phyloP scores from a whole-genome alignment of 148 eudicot genomes.

The Camellia sinensis region DNA sequence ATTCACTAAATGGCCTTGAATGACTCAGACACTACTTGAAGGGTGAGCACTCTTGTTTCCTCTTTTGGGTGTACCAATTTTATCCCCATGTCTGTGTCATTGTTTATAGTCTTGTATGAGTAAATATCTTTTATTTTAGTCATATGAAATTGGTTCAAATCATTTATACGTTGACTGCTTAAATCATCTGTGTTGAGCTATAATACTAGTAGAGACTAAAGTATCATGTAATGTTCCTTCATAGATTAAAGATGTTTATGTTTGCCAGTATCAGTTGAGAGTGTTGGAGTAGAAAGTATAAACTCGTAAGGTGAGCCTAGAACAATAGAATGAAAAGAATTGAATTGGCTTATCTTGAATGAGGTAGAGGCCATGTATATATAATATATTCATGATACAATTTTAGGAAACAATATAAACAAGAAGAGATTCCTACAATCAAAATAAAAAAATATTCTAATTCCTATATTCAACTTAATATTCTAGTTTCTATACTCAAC shows the following conservation, averaged over 20 bases:
- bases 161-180: neutral
- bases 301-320: neutral
- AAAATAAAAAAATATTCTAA: too few relatives aligned
- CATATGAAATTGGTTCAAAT: neutral
- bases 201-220: neutral
- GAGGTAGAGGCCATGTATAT: too few relatives aligned
- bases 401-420: too few relatives aligned
- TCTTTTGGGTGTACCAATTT: neutral
- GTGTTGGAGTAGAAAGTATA: neutral
- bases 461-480: too few relatives aligned
- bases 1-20: slow-evolving; percentile 91
- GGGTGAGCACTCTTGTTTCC: neutral
- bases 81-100: neutral
- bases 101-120: neutral
- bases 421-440: too few relatives aligned
- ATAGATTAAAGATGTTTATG: neutral
- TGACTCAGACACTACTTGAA: neutral
- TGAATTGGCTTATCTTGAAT: too few relatives aligned
- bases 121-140: neutral
- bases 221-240: neutral
- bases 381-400: too few relatives aligned
- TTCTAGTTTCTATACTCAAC: too few relatives aligned
- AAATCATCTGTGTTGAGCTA: too few relatives aligned
- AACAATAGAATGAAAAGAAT: neutral
- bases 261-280: neutral